phyloP scores from a whole-genome alignment of 768 basidiomycete species.

The Leccinum rimulosum region DNA sequence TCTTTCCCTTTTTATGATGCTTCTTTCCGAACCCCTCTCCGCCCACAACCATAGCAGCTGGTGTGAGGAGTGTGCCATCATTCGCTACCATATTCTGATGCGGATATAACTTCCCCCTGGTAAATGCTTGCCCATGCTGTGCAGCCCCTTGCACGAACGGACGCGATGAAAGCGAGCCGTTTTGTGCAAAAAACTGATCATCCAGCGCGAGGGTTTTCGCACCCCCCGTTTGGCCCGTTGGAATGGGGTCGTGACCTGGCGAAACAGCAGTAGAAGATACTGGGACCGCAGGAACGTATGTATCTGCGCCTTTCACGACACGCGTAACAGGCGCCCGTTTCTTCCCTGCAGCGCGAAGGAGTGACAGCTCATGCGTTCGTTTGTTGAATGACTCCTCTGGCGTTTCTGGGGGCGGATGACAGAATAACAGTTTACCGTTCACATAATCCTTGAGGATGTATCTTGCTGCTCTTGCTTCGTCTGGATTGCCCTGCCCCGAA shows the following conservation, averaged over 20 bases:
- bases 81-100: conserved; percentile 81
- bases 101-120: conserved; percentile 67
- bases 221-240: conserved; percentile 33
- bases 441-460: conserved; percentile 97
- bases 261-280: not conserved
- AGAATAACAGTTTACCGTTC: conserved; percentile 87
- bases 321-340: conserved; percentile 88
- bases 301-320: conserved; percentile 81
- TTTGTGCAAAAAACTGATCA: conserved; percentile 73
- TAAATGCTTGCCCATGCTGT: conserved; percentile 56
- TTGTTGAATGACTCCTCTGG: conserved; percentile 72
- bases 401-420: conserved; percentile 80
- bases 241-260: conserved; percentile 20
- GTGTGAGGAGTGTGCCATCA: conserved; percentile 66
- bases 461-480: conserved; percentile 91
- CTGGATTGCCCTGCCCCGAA: conserved; percentile 94
- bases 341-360: conserved; percentile 64
- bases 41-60: conserved; percentile 42
- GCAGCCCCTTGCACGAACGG: conserved; percentile 65
- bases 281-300: conserved; percentile 52
- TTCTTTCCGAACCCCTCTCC: conserved; percentile 60
- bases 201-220: conserved; percentile 72
- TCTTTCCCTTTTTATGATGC: conserved; percentile 78
- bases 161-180: conserved; percentile 48
- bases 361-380: conserved; percentile 57